Evolutionary conservation across 106 monocot genomes (phyloP).

Genomic region (Dendrobium nobile): DNA sequence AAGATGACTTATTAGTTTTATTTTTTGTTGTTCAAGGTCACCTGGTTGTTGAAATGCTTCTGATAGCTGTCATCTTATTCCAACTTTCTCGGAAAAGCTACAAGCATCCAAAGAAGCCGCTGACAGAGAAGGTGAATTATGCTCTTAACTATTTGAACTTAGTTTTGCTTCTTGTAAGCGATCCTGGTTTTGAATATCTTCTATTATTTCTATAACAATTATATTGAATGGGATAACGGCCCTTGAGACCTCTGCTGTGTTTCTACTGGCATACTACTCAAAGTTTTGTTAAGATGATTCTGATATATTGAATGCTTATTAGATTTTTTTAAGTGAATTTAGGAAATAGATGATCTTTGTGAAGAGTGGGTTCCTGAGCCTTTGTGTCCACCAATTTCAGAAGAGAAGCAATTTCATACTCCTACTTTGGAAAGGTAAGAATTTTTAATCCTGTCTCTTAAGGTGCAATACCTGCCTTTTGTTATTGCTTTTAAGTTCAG

Average conservation of each 20-base stretch:
- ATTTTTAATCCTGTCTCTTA: not conserved
- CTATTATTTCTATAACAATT: not conserved
- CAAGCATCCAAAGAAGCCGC: conserved; percentile 80
- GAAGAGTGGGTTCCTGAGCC: conserved; percentile 82
- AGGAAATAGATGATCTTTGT: conserved; percentile 92
- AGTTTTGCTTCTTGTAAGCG: not conserved
- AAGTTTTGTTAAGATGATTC: not conserved
- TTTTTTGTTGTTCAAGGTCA: conserved; percentile 49
- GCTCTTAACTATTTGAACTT: not conserved
- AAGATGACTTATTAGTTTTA: not conserved
- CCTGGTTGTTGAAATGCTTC: conserved; percentile 72
- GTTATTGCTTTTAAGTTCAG: not conserved
- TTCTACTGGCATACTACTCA: not conserved
- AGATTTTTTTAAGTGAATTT: conserved; percentile 6
- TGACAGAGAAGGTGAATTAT: conserved; percentile 56
- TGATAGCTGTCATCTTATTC: conserved; percentile 62
- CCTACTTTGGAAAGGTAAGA: conserved; percentile 62
- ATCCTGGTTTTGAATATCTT: not conserved
- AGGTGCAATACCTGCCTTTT: not conserved
- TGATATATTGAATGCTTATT: not conserved
- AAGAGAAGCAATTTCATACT: conserved; percentile 43
- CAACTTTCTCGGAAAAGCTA: conserved; percentile 82
- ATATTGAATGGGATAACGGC: not conserved
- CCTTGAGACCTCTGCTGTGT: not conserved
- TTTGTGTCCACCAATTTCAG: conserved; percentile 67